phyloP scores from a whole-genome alignment of 2,329 filamentous ascomycete species.

The Colletotrichum sp. region DNA sequence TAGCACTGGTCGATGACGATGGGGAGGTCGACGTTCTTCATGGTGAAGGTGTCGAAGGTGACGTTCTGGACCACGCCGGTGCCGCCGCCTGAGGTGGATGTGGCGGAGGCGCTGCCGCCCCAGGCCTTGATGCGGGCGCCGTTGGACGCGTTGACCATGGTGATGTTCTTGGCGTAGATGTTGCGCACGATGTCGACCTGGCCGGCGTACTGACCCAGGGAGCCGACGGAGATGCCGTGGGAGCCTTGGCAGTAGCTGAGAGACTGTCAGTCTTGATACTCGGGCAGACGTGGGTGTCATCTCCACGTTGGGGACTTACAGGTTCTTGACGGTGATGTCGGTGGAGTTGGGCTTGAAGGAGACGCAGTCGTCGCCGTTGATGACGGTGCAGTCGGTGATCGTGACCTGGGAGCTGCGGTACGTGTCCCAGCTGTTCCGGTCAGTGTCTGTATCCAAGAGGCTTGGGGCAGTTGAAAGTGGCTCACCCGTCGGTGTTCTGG shows the following conservation, averaged over 20 bases:
- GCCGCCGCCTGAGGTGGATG: conserved; percentile 68
- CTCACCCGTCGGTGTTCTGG: neutral
- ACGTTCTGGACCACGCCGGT: conserved; percentile 64
- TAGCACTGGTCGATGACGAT: conserved; percentile 29
- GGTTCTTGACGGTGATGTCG: conserved; percentile 69
- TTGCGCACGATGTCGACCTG: conserved; percentile 72
- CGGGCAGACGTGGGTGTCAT: conserved; percentile 76
- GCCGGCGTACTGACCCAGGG: conserved; percentile 68
- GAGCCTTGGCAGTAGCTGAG: conserved; percentile 75
- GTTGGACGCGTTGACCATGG: conserved; percentile 64
- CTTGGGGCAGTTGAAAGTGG: rapidly evolving
- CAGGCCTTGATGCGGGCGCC: conserved; percentile 78
- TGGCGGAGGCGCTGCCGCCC: conserved; percentile 51
- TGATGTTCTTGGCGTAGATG: conserved; percentile 65
- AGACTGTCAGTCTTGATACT: conserved; percentile 45
- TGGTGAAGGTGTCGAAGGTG: conserved; percentile 66
- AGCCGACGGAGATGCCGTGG: conserved; percentile 76
- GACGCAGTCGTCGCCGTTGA: conserved; percentile 74
- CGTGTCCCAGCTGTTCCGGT: conserved; percentile 70
- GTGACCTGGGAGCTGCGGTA: conserved; percentile 66
- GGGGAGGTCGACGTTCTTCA: conserved; percentile 62
- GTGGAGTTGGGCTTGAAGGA: conserved; percentile 78
- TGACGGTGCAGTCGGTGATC: conserved; percentile 68
- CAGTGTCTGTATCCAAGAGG: conserved; percentile 28
- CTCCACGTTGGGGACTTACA: conserved; percentile 37